A percentile compares a stretch with the other conserved stretches of the same genome.
phyloP scores from a whole-genome alignment of 2,329 filamentous ascomycete genomes.

The Penicillium sp. region DNA sequence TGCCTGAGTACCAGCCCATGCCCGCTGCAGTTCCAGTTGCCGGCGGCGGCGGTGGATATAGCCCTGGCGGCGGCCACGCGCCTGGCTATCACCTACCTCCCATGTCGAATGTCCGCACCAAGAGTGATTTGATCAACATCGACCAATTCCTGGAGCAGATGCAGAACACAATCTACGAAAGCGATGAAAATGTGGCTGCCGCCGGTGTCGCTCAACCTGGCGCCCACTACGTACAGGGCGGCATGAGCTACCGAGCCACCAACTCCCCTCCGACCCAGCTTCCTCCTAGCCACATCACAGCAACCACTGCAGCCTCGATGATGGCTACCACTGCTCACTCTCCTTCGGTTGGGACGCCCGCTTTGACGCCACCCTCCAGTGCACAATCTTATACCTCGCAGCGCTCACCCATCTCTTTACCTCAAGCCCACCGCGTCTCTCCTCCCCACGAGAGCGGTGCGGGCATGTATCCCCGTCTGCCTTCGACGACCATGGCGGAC shows the following conservation, averaged over 20 bases:
- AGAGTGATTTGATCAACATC: constrained; percentile 90
- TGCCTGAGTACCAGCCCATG: constrained; percentile 58
- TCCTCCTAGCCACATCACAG: constrained; percentile 46
- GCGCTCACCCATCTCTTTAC: constrained; percentile 62
- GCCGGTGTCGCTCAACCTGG: constrained; percentile 77
- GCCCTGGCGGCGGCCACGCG: constrained; percentile 64
- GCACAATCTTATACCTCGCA: constrained; percentile 66
- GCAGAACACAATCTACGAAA: constrained; percentile 95
- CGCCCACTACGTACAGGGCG: constrained; percentile 64
- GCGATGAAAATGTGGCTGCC: constrained; percentile 76
- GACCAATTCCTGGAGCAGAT: constrained; percentile 95
- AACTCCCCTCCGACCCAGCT: constrained; percentile 58
- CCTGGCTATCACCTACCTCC: constrained; percentile 85
- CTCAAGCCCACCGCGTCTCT: constrained; percentile 56
- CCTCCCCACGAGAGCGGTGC: constrained; percentile 54
- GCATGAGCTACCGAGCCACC: constrained; percentile 58
- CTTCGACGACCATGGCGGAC: constrained; percentile 62
- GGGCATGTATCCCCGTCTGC: constrained; percentile 67
- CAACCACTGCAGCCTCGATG: constrained; percentile 44
- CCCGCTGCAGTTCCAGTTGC: constrained; percentile 61
- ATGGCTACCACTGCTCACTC: constrained; percentile 49
- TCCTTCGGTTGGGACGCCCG: constrained; percentile 60
- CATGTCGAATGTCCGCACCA: constrained; percentile 85
- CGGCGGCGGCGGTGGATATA: constrained; percentile 55
- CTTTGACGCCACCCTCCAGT: constrained; percentile 65